Conservation (phyloP, 139 green algal genomes). For the Chlorella ohadii region DNA sequence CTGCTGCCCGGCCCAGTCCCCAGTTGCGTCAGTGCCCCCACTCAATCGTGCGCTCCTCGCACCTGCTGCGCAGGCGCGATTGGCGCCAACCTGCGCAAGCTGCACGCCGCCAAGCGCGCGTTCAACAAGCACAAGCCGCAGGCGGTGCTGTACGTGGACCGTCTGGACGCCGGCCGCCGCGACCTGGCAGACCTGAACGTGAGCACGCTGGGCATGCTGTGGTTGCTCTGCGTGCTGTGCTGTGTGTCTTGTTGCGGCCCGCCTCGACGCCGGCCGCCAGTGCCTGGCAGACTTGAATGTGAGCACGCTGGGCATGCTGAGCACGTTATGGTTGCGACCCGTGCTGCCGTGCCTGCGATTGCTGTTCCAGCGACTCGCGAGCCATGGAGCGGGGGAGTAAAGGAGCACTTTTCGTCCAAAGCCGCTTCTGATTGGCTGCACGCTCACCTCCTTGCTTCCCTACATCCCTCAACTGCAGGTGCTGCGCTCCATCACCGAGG, state of each 20-base stretch:
- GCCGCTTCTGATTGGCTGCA: no score
- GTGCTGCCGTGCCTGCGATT: no score
- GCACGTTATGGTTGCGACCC: no score
- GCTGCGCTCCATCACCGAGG: slow-evolving; percentile 67
- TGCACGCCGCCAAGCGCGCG: slow-evolving; percentile 43
- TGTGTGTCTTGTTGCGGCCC: no score
- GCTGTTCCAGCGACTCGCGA: no score
- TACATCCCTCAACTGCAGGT: slow-evolving; percentile 47
- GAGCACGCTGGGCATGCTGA: no score
- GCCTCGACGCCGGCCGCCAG: no score
- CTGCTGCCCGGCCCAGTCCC: not conserved
- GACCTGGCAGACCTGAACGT: slow-evolving; percentile 41
- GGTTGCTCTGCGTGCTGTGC: no score
- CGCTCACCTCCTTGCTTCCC: not conserved
- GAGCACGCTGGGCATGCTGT: not conserved
- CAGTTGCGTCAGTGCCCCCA: not conserved
- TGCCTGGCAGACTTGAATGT: no score
- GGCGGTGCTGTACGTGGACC: slow-evolving; percentile 84
- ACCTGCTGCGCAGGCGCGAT: slow-evolving; percentile 19
- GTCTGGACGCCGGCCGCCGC: slow-evolving; percentile 62
- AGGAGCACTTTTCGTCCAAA: no score
- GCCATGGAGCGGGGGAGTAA: no score
- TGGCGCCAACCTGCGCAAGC: slow-evolving; percentile 63
- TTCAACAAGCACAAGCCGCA: slow-evolving; percentile 74
- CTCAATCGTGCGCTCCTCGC: no score